Evolutionary conservation across 2,329 filamentous ascomycete genomes (phyloP).

Genomic region (Neopestalotiopsis rosae): DNA sequence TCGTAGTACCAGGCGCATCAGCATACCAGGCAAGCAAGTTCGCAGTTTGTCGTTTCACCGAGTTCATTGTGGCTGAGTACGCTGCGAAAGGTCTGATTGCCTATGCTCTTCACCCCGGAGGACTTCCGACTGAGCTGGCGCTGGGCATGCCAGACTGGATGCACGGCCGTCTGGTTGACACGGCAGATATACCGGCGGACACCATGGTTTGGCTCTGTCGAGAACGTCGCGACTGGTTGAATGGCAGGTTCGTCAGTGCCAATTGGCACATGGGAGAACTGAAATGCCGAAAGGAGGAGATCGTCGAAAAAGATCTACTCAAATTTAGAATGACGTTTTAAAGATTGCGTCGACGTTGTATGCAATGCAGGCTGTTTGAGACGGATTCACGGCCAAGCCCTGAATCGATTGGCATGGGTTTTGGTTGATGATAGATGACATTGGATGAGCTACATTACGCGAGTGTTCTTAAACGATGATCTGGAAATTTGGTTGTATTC

Average conservation of each 20-base stretch:
- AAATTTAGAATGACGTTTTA: not conserved
- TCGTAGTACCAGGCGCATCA: conserved; percentile 33
- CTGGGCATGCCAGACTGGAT: conserved; percentile 28
- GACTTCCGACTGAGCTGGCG: conserved; percentile 44
- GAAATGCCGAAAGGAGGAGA: conserved; percentile 19
- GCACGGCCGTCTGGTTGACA: conserved; percentile 24
- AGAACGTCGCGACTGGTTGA: conserved; percentile 28
- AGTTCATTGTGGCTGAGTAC: conserved; percentile 48
- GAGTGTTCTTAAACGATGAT: no score
- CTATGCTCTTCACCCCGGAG: conserved; percentile 47
- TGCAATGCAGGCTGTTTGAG: not conserved
- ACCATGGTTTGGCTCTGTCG: conserved; percentile 29
- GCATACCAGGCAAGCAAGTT: conserved; percentile 52
- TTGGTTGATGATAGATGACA: no score
- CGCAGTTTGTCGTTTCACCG: conserved; percentile 45
- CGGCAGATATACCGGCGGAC: conserved; percentile 27
- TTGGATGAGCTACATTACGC: no score
- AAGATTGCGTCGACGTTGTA: not conserved
- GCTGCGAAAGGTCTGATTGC: conserved; percentile 42
- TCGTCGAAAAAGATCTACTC: not conserved
- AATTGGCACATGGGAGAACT: conserved; percentile 31
- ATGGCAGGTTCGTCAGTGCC: conserved; percentile 27
- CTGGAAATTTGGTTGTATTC: no score
- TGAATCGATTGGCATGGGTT: no score
- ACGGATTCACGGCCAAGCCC: no score